phyloP scores from a whole-genome alignment of 1,284 basidiomycete genomes.

The Butyriboletus regius region DNA sequence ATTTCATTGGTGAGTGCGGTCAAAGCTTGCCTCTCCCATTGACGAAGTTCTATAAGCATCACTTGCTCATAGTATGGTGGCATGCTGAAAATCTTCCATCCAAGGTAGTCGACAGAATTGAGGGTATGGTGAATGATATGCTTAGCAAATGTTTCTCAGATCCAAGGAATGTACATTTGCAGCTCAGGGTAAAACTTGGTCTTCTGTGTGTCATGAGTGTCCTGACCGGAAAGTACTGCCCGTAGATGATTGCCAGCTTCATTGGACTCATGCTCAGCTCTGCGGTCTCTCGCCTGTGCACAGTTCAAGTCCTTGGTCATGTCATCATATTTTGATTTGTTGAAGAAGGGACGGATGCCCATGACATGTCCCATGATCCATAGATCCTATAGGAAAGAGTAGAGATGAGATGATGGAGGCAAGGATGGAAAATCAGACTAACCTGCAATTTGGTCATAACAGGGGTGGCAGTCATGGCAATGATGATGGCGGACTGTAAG shows the following conservation, averaged over 20 bases:
- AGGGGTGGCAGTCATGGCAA: slow-evolving; percentile 1
- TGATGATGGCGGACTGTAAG: background rate
- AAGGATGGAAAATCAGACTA: background rate
- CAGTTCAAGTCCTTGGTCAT: background rate
- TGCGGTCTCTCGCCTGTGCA: slow-evolving; percentile 1
- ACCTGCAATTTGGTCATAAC: slow-evolving; percentile 3
- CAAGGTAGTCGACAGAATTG: rapidly evolving
- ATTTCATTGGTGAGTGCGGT: background rate
- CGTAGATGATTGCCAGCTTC: background rate
- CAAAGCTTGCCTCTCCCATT: background rate
- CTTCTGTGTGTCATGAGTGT: background rate
- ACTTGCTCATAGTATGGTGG: background rate
- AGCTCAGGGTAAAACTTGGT: background rate
- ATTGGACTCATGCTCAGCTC: background rate
- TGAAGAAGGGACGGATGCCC: background rate
- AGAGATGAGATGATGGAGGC: background rate
- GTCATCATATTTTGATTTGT: background rate
- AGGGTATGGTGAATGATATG: background rate
- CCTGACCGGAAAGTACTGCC: background rate
- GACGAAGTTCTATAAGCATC: background rate
- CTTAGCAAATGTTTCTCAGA: background rate
- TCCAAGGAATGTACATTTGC: background rate
- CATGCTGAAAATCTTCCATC: background rate
- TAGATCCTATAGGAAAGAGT: background rate
- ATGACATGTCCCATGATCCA: slow-evolving; percentile 7